Evolutionary conservation across 225 moss, liverwort and hornwort genomes (phyloP), one percentile per base, ranked within the genome.

Genomic region (Anthoceros angustus): DNA sequence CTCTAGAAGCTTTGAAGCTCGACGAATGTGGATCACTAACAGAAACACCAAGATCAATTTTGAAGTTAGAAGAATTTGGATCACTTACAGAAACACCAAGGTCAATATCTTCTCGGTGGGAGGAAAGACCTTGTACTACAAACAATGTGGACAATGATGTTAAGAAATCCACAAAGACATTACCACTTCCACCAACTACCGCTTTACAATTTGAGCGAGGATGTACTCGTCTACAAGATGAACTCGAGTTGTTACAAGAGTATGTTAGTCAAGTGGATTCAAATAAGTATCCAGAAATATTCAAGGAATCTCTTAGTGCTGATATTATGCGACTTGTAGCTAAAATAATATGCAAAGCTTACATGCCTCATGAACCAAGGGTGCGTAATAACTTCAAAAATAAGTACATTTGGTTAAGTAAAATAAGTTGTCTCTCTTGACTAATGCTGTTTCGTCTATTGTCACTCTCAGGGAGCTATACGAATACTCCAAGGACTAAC

Each of bases 251-350:
- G 21, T 65, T 72, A 21, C 25, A 0, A 40, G 61, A 70, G 6
- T 79, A 74, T 7, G 12, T 82, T 25, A 79, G 66, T 7, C 72
- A 62, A 32, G 74, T 82, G 32, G 70, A 70, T 38, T 26, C 68
- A 39, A 25, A 32, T 10, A 66, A 62, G 15, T 82, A 82, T 48
- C 68, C 72, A 3, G n/a, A 0, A 2, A 21, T 79, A 15, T 82
- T 79, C 4, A 82, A 82, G n/a, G 79, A 82, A 55, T 76, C 72
- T 10, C 20, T 79, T 1, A 82, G 70, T 66, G 42, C 67, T 42
- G 71, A 42, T 0, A 78, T 78, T n/a, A 24, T 82, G 21, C 64
- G 64, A n/a, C 71, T 67, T 45, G 71, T 82, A 24, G 63, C 76
- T 7, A 7, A 70, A 0, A 66, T 78, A 40, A 48, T 79, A 10